Percentiles rank a stretch among this genome's conserved stretches.
These are phyloP conservation scores for Mycena haematopus DNA, from an alignment of 768 basidiomycete species.

Conservation along the genomic window DNA sequence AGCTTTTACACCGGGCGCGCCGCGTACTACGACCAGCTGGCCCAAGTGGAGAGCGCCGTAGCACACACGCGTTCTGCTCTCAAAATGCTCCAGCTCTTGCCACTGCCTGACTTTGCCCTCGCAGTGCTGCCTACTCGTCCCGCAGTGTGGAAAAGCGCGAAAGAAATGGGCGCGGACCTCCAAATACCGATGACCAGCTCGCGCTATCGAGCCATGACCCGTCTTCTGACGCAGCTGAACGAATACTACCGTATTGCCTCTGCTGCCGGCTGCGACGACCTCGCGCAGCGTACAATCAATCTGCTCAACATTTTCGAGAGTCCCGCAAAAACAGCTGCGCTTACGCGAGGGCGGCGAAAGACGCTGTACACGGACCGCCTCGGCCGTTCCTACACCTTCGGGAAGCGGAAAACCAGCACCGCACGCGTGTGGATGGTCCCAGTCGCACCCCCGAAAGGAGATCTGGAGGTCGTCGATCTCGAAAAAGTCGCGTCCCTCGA, in stretches of 20 bases:
- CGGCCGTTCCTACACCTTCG: constrained; percentile 87
- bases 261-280: constrained; percentile 61
- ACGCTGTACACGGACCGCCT: constrained; percentile 68
- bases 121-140: constrained; percentile 62
- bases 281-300: constrained; percentile 54
- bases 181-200: constrained; percentile 66
- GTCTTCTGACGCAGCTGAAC: constrained; percentile 70
- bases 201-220: constrained; percentile 70
- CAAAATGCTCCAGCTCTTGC: constrained; percentile 70
- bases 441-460: constrained; percentile 33
- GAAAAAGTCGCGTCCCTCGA: constrained; percentile 35
- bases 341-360: constrained; percentile 60
- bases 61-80: constrained; percentile 63
- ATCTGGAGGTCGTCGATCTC: constrained; percentile 31
- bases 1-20: constrained; percentile 86
- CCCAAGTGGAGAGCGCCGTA: constrained; percentile 69
- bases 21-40: constrained; percentile 75
- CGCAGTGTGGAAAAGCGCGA: constrained; percentile 72
- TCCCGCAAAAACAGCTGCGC: constrained; percentile 58
- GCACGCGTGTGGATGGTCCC: constrained; percentile 95
- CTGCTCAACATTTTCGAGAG: constrained; percentile 71
- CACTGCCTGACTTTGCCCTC: constrained; percentile 76
- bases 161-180: constrained; percentile 64
- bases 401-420: constrained; percentile 87
- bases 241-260: constrained; percentile 64